Evolutionary conservation across 345 rosid genomes (phyloP), one percentile per base, ranked within the genome.

Genomic region (Arabidopsis suecica): DNA sequence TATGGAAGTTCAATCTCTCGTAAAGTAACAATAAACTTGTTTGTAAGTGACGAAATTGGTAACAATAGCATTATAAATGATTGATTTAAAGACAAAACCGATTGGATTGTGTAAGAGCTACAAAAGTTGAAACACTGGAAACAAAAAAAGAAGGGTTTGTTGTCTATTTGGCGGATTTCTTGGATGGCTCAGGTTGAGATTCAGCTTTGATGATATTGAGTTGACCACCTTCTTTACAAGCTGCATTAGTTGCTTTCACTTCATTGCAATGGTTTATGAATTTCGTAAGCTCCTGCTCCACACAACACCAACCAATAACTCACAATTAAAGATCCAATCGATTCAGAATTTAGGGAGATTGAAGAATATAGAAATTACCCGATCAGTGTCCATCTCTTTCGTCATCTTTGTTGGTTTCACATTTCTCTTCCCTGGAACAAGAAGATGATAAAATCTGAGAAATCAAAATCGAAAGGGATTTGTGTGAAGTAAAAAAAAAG

Each of bases 201-300:
- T 84, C 79, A 7, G 81, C 55, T 64, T 90, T 90, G 38, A 94
- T 77, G 12, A 90, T 82, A 33, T 85, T 84, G 18, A 92, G 83
- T 70, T 84, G 95, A 22, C 96, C 96, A 13, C 97, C 97, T 74
- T 84, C 93, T 71, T 91, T 88, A 76, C 84, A 81, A 22, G 94
- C 97, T 18, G 86, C 67, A 9, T 93, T 87, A 30, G 97, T 93
- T 36, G 95, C 89, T 81, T 90, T 91, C 70, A 86, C 73, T 87
- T 90, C 97, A 22, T 91, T 91, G 85, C 95, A 88, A 12, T 85
- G 93, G 80, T 94, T 94, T 67, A 91, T 88, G 78, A 94, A 94
- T 81, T 91, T 91, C 67, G 82, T 90, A 53, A 90, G 71, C 69
- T 90, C 96, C 97, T 91, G 85, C n/a, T 71, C 73, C 58, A 34